These are phyloP conservation scores for Fusarium illudens DNA, from an alignment of 2,329 filamentous ascomycete species.

Conservation along the genomic window DNA sequence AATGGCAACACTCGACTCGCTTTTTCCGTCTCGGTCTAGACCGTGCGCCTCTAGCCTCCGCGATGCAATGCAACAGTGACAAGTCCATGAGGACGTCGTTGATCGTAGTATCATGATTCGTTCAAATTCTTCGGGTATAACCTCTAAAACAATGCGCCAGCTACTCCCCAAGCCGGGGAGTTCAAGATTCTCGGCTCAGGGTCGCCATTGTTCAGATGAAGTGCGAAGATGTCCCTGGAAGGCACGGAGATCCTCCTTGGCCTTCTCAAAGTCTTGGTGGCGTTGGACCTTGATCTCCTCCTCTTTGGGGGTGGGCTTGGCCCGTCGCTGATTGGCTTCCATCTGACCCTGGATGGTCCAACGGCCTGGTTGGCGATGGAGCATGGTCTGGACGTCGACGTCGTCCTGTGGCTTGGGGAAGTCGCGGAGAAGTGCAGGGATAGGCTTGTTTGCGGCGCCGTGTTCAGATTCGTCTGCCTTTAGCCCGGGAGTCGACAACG, in stretches of 20 bases:
- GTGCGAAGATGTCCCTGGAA: slow-evolving; percentile 42
- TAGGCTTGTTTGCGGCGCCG: slow-evolving; percentile 39
- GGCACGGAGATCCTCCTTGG: slow-evolving; percentile 58
- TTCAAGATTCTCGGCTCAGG: slow-evolving; percentile 3
- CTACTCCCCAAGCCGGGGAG: slow-evolving; percentile 5
- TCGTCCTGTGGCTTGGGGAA: slow-evolving; percentile 54
- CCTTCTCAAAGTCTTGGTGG: slow-evolving; percentile 54
- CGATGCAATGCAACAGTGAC: slow-evolving; percentile 4
- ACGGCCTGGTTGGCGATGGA: slow-evolving; percentile 54
- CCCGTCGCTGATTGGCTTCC: slow-evolving; percentile 44
- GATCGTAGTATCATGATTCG: slow-evolving; percentile 37
- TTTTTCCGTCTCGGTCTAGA: not conserved
- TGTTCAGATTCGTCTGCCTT: slow-evolving; percentile 24
- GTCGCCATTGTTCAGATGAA: slow-evolving; percentile 5
- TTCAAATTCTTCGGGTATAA: slow-evolving; percentile 35
- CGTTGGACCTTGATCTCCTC: slow-evolving; percentile 47
- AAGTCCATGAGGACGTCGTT: slow-evolving; percentile 20
- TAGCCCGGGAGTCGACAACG: slow-evolving; percentile 31
- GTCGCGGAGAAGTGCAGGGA: slow-evolving; percentile 47
- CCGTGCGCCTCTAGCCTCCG: not conserved
- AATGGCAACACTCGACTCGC: slow-evolving; percentile 20
- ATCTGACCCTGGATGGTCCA: slow-evolving; percentile 52
- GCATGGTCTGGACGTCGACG: slow-evolving; percentile 53
- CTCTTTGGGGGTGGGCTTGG: slow-evolving; percentile 27
- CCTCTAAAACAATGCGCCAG: slow-evolving; percentile 29